Percentiles rank a stretch among this genome's conserved stretches.
Conservation (phyloP, 345 rosid species). For the Ceriops decandra region DNA sequence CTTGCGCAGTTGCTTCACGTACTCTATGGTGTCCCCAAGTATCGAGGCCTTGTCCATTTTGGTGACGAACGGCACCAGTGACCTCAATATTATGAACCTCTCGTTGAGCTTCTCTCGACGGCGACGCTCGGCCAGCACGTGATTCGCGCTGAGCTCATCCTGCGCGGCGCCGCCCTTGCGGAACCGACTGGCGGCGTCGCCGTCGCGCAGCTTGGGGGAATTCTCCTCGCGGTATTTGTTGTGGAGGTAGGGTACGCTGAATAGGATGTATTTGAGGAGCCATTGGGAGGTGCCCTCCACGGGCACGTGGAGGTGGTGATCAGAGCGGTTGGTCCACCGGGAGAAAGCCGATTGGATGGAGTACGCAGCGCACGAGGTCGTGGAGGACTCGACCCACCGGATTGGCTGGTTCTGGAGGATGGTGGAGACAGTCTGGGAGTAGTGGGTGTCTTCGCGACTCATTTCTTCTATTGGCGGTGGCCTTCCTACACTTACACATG, state of each 20-base stretch:
- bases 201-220: slow-evolving; percentile 53
- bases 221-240: slow-evolving; percentile 46
- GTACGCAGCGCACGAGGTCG: slow-evolving; percentile 31
- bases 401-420: slow-evolving; percentile 59
- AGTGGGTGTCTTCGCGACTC: slow-evolving; percentile 63
- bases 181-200: slow-evolving; percentile 28
- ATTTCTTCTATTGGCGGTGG: slow-evolving; percentile 41
- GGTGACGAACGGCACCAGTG: slow-evolving; percentile 90
- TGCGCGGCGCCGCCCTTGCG: slow-evolving; percentile 39
- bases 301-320: slow-evolving; percentile 28
- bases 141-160: slow-evolving; percentile 82
- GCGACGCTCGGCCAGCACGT: slow-evolving; percentile 89
- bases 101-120: slow-evolving; percentile 93
- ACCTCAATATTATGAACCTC: slow-evolving; percentile 69
- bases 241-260: slow-evolving; percentile 75
- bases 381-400: slow-evolving; percentile 47
- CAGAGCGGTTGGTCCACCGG: slow-evolving; percentile 54
- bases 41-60: slow-evolving; percentile 99
- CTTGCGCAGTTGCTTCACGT: slow-evolving; percentile 76
- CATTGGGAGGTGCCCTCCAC: slow-evolving; percentile 59
- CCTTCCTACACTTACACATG: slow-evolving; percentile 25
- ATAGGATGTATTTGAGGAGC: slow-evolving; percentile 77
- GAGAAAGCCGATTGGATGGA: slow-evolving; percentile 63
- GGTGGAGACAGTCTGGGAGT: slow-evolving; percentile 86
- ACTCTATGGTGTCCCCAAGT: slow-evolving; percentile 90